Percentiles rank a stretch among this genome's conserved stretches.
phyloP scores from a whole-genome alignment of 108 stramenopile species.

The Craspedostauros australis region DNA sequence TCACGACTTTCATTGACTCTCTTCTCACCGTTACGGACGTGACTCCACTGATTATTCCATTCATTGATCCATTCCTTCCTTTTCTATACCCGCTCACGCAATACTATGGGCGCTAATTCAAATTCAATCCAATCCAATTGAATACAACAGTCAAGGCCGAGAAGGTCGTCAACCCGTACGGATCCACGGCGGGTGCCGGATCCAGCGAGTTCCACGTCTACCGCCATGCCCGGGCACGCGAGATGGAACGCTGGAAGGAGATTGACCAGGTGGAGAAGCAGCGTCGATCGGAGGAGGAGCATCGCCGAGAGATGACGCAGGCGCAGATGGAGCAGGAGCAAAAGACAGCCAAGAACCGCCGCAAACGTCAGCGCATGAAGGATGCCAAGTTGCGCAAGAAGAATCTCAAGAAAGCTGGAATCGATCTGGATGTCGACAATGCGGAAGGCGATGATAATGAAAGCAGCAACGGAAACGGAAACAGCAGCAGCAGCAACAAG shows the following conservation, averaged over 20 bases:
- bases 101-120: background rate
- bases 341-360: conserved; percentile 56
- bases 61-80: too few relatives aligned
- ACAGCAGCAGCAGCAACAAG: background rate
- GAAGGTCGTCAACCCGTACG: conserved; percentile 88
- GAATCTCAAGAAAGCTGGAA: conserved; percentile 57
- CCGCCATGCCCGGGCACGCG: conserved; percentile 80
- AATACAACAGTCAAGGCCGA: conserved; percentile 48
- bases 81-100: too few relatives aligned
- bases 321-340: conserved; percentile 28
- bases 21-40: background rate
- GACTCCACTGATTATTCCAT: background rate
- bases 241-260: conserved; percentile 66
- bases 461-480: background rate
- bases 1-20: background rate
- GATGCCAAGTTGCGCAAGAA: conserved; percentile 77
- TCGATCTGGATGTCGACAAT: background rate
- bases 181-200: conserved; percentile 82
- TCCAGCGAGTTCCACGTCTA: conserved; percentile 90
- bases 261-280: conserved; percentile 50
- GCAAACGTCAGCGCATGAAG: conserved; percentile 80
- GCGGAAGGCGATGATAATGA: background rate
- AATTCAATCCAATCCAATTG: background rate
- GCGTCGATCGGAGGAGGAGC: conserved; percentile 35
- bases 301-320: conserved; percentile 21